These are phyloP conservation scores for Cladophialophora yegresii DNA, from an alignment of 2,329 filamentous ascomycete species.

Conservation along the genomic window DNA sequence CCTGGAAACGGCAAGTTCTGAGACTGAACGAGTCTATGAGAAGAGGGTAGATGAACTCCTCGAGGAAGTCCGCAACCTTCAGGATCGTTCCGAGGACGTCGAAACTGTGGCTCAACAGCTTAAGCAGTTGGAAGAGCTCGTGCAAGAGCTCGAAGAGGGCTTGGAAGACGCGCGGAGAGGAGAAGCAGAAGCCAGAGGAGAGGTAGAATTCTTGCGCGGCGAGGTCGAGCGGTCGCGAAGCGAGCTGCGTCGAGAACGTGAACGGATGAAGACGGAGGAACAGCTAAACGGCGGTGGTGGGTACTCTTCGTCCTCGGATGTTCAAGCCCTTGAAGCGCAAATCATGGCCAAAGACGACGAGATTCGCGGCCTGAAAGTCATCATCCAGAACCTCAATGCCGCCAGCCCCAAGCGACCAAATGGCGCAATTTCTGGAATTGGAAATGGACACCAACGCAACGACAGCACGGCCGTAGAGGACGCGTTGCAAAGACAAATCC, in stretches of 20 bases:
- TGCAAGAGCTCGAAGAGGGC: slow-evolving; percentile 94
- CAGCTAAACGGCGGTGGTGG: slow-evolving; percentile 36
- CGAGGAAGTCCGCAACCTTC: slow-evolving; percentile 77
- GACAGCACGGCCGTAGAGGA: slow-evolving; percentile 45
- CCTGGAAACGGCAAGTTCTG: slow-evolving; percentile 88
- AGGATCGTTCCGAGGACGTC: slow-evolving; percentile 78
- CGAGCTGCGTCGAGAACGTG: slow-evolving; percentile 83
- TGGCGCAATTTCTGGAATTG: slow-evolving; percentile 25
- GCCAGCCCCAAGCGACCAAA: slow-evolving; percentile 38
- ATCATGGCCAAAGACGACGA: slow-evolving; percentile 95
- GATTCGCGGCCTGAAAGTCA: slow-evolving; percentile 93
- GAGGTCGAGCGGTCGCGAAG: slow-evolving; percentile 90
- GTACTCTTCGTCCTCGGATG: slow-evolving; percentile 33
- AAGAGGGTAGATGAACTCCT: slow-evolving; percentile 61
- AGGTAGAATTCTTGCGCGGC: slow-evolving; percentile 91
- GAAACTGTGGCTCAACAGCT: slow-evolving; percentile 87
- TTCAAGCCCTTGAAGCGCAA: slow-evolving; percentile 36
- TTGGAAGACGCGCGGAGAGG: slow-evolving; percentile 91
- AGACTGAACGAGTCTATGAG: slow-evolving; percentile 93
- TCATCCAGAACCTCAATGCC: slow-evolving; percentile 90
- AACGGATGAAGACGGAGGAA: slow-evolving; percentile 66
- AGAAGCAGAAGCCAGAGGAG: slow-evolving; percentile 90
- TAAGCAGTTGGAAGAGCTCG: slow-evolving; percentile 92
- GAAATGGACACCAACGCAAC: slow-evolving; percentile 29
- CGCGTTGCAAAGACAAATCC: slow-evolving; percentile 74